Percentiles rank a stretch among this genome's conserved stretches.
Conservation (phyloP, 768 basidiomycete genomes). For the Lactarius sp. region DNA sequence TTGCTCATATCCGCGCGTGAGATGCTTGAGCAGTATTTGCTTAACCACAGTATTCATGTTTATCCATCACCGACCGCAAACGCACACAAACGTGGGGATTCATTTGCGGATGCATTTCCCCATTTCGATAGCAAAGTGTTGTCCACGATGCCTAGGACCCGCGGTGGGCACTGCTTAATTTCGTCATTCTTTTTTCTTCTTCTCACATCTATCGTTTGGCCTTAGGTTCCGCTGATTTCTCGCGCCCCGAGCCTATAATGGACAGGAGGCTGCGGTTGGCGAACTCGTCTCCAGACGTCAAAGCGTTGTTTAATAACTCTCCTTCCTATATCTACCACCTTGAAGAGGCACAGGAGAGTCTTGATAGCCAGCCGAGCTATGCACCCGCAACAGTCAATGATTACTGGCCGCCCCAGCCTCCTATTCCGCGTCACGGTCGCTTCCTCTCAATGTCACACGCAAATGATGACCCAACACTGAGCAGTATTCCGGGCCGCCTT, state of each 20-base stretch:
- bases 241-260: constrained; percentile 64
- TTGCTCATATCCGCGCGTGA: constrained; percentile 87
- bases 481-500: constrained; percentile 62
- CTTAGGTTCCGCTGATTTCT: constrained; percentile 72
- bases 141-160: constrained; percentile 66
- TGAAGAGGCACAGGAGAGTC: constrained; percentile 58
- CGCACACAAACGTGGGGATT: constrained; percentile 81
- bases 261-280: constrained; percentile 76
- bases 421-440: constrained; percentile 51
- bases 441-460: constrained; percentile 27
- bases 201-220: neutral
- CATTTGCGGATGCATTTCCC: constrained; percentile 92
- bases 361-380: constrained; percentile 52
- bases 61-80: constrained; percentile 77
- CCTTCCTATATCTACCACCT: constrained; percentile 79
- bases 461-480: constrained; percentile 34
- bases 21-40: constrained; percentile 87
- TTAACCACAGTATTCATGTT: constrained; percentile 76
- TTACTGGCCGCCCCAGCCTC: constrained; percentile 73
- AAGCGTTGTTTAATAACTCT: constrained; percentile 83
- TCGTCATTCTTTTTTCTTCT: constrained; percentile 19
- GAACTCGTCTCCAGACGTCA: constrained; percentile 90
- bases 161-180: constrained; percentile 34
- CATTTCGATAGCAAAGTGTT: constrained; percentile 95
- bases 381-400: constrained; percentile 52